phyloP scores from a whole-genome alignment of 139 green algal genomes.

The Closterium sp. region DNA sequence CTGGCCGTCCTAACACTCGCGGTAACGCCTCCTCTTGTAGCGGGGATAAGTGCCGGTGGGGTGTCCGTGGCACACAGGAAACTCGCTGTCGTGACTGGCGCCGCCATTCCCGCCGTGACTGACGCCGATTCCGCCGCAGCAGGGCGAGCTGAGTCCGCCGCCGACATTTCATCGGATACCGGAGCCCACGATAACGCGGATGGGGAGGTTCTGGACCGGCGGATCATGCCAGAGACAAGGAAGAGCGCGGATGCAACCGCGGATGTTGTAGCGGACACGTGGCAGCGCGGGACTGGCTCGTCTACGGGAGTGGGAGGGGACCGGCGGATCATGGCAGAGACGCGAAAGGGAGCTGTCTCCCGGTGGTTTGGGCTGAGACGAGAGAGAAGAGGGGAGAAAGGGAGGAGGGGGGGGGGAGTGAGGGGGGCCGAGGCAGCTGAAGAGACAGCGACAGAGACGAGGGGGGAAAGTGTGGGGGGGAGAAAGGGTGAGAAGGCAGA shows the following conservation, averaged over 20 bases:
- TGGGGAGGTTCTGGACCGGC: no score
- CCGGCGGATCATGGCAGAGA: neutral
- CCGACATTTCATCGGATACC: neutral
- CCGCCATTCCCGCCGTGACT: neutral
- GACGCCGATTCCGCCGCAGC: neutral
- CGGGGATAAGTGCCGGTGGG: neutral
- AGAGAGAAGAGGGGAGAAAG: neutral
- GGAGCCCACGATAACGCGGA: no score
- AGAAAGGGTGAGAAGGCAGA: neutral
- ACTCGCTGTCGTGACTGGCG: neutral
- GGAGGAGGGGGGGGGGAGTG: neutral
- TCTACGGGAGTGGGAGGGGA: neutral
- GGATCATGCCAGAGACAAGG: no score
- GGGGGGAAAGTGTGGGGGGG: neutral
- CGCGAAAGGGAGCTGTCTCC: neutral
- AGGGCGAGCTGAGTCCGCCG: neutral
- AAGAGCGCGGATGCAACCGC: no score
- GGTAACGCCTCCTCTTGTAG: neutral
- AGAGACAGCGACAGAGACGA: neutral
- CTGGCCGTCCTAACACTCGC: neutral
- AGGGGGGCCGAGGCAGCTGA: neutral
- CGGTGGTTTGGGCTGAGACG: neutral
- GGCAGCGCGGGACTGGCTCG: neutral
- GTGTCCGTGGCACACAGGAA: neutral
- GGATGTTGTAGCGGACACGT: no score